Percentiles rank a stretch among this genome's conserved stretches.
Evolutionary conservation across 208 protist genomes (phyloP).

Genomic region (Wallacemonas sp.): DNA sequence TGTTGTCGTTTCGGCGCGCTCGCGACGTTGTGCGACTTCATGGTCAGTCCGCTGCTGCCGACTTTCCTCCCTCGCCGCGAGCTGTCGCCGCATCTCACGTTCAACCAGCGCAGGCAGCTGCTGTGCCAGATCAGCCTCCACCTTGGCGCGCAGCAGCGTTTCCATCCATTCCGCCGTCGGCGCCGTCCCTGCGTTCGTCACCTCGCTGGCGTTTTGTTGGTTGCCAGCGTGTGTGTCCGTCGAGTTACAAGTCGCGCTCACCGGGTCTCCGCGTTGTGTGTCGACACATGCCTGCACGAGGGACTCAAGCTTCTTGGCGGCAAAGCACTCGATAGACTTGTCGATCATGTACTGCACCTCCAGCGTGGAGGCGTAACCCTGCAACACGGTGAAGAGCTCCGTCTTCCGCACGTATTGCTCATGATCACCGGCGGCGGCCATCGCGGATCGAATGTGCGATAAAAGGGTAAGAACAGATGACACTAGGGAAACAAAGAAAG

Average conservation of each 20-base stretch:
- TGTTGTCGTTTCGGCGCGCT: neutral
- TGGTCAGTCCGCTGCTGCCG: too few relatives aligned
- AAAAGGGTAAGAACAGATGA: constrained; percentile 9
- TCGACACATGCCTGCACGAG: neutral
- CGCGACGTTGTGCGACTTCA: too few relatives aligned
- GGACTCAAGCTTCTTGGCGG: constrained; percentile 20
- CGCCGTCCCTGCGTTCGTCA: neutral
- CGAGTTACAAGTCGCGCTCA: neutral
- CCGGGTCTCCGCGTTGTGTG: neutral
- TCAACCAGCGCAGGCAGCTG: neutral
- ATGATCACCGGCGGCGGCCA: neutral
- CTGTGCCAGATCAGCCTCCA: constrained; percentile 13
- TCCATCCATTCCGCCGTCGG: constrained; percentile 14
- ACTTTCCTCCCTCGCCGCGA: neutral
- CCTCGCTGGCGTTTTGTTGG: neutral
- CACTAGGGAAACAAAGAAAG: constrained; percentile 4
- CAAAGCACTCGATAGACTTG: constrained; percentile 31
- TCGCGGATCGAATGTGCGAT: neutral
- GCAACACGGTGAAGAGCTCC: constrained; percentile 35
- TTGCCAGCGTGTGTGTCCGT: neutral
- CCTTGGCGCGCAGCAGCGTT: constrained; percentile 15
- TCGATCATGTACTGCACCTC: constrained; percentile 74
- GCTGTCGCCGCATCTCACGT: constrained; percentile 9
- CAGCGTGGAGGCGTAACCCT: constrained; percentile 40
- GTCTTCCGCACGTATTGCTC: constrained; percentile 13